phyloP scores from a whole-genome alignment of 2,329 filamentous ascomycete species.

The Epichloe brachyelytri region DNA sequence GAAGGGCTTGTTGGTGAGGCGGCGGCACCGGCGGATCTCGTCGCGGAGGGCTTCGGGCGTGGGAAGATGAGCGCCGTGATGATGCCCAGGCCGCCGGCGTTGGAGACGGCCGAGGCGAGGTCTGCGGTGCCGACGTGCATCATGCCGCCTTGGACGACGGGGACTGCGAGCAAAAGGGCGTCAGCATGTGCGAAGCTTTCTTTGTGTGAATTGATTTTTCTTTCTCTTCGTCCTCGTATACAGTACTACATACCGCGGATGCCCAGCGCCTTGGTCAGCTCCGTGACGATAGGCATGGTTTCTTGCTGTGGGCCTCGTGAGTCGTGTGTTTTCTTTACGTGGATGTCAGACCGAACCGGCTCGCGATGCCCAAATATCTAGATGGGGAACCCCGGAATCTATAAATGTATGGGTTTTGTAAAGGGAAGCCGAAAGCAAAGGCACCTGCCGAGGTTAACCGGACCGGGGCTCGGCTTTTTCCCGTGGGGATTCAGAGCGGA shows the following conservation, averaged over 20 bases:
- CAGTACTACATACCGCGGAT: constrained; percentile 30
- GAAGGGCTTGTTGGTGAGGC: constrained; percentile 69
- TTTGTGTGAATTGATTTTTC: background rate
- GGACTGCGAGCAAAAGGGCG: constrained; percentile 36
- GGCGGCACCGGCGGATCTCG: constrained; percentile 79
- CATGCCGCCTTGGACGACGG: constrained; percentile 78
- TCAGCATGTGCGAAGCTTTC: background rate
- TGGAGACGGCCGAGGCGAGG: constrained; percentile 62
- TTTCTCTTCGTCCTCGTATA: background rate
- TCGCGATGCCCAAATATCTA: too few relatives aligned
- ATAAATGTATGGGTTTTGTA: too few relatives aligned
- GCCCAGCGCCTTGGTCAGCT: constrained; percentile 44
- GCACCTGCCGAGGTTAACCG: too few relatives aligned
- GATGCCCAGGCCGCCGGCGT: constrained; percentile 72
- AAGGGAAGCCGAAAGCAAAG: too few relatives aligned
- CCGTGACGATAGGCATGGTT: constrained; percentile 44
- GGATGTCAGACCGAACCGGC: too few relatives aligned
- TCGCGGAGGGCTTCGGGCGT: constrained; percentile 82
- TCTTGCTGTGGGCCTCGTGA: background rate
- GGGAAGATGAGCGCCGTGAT: constrained; percentile 83
- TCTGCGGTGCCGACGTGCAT: constrained; percentile 76
- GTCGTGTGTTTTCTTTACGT: too few relatives aligned
- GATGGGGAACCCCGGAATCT: too few relatives aligned
- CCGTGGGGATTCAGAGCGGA: too few relatives aligned
- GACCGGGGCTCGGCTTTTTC: too few relatives aligned